These are phyloP conservation scores for Cicer judaicum DNA, from an alignment of 306 rosid species.

Conservation along the genomic window DNA sequence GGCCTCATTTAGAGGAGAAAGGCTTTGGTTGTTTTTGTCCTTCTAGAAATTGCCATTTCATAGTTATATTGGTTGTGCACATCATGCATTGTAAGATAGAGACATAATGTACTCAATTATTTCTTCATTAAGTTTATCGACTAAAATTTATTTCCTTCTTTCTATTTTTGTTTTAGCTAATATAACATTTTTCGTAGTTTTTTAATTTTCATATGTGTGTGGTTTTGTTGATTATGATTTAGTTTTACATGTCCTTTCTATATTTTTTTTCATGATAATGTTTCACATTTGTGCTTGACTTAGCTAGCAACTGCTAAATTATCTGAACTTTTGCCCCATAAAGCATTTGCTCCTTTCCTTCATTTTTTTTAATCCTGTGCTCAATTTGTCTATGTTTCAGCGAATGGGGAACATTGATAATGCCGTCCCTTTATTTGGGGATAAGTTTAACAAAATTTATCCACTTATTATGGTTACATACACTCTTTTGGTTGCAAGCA, in stretches of 20 bases:
- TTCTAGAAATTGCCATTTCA: slow-evolving; percentile 5
- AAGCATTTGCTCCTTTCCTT: slow-evolving; percentile 7
- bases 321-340: slow-evolving; percentile 24
- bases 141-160: slow-evolving; percentile 24
- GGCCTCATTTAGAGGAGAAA: not conserved
- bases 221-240: not conserved
- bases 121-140: slow-evolving; percentile 16
- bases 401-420: slow-evolving; percentile 88
- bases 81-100: not conserved
- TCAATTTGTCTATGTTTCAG: slow-evolving; percentile 58
- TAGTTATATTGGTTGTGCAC: slow-evolving; percentile 13
- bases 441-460: slow-evolving; percentile 79
- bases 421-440: slow-evolving; percentile 87
- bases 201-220: not conserved
- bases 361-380: slow-evolving; percentile 39
- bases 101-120: slow-evolving; percentile 24
- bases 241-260: slow-evolving; percentile 1
- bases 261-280: slow-evolving; percentile 7
- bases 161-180: not conserved
- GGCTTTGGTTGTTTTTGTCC: slow-evolving; percentile 1
- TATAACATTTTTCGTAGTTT: slow-evolving; percentile 1
- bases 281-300: slow-evolving; percentile 4
- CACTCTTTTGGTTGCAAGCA: slow-evolving; percentile 89
- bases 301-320: slow-evolving; percentile 22
- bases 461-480: slow-evolving; percentile 98